phyloP scores from a whole-genome alignment of 1,139 yeast genomes.

The Hansenula lynferdii region DNA sequence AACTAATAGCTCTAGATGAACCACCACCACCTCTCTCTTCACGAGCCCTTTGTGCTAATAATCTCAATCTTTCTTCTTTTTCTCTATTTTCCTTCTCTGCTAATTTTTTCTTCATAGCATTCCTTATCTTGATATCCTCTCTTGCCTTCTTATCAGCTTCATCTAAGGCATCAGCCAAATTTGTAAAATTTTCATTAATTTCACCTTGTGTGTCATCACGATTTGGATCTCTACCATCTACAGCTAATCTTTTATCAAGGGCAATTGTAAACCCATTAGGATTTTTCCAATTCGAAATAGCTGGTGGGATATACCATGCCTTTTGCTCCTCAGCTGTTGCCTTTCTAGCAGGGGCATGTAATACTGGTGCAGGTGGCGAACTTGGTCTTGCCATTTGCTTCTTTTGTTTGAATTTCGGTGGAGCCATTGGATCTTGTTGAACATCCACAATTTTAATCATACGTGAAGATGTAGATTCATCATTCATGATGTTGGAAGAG shows the following conservation, averaged over 20 bases:
- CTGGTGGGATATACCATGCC: slow-evolving; percentile 87
- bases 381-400: slow-evolving; percentile 70
- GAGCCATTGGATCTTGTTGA: slow-evolving; percentile 81
- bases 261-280: slow-evolving; percentile 87
- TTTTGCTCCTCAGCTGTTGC: slow-evolving; percentile 74
- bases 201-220: slow-evolving; percentile 23
- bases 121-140: slow-evolving; percentile 58
- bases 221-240: slow-evolving; percentile 39
- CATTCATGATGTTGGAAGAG: slow-evolving; percentile 36
- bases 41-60: slow-evolving; percentile 56
- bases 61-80: slow-evolving; percentile 54
- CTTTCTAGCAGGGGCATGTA: slow-evolving; percentile 43
- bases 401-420: slow-evolving; percentile 70
- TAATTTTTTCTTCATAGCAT: slow-evolving; percentile 47
- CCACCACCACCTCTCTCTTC: slow-evolving; percentile 22
- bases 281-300: slow-evolving; percentile 94
- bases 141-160: slow-evolving; percentile 73
- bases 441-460: slow-evolving; percentile 52
- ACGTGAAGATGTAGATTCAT: slow-evolving; percentile 25
- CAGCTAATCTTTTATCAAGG: slow-evolving; percentile 70
- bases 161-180: slow-evolving; percentile 67
- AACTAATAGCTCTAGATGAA: slow-evolving; percentile 3
- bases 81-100: slow-evolving; percentile 53
- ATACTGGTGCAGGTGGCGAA: slow-evolving; percentile 58
- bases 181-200: slow-evolving; percentile 58